Base-by-base conservation (phyloP, 164 flowering plant species). In the Piper betle region DNA sequence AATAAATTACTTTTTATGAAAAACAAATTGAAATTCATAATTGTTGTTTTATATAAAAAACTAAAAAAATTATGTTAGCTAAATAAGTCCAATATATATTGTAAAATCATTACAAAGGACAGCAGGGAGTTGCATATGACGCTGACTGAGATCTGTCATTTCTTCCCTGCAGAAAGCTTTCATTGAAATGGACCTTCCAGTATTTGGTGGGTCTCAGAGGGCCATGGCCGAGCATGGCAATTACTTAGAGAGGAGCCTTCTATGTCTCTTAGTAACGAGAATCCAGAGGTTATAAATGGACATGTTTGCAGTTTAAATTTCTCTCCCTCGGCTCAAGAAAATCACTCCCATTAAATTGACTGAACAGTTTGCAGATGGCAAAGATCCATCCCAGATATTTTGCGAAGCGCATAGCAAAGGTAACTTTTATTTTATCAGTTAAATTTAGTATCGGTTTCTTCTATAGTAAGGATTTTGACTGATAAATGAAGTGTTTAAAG, bases 401-500 rank as follows among this genome's bases (percentile, higher is more conserved):
- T 74, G 75, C 96, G 10, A 89, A 83, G 75, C 79, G 89, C 77
- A 68, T 89, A 72, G 73, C 84, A 53, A 84, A 86, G 96, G 96
- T 89, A 69, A 67, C 57, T 57, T 48, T 37, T 60, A 33, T 38
- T 50, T 53, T 7, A 52, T 43, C 12, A 8, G 2, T 43, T 7
- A 10, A 43, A 2, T 15, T 43, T 1, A 43, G 12, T 43, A 43
- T 43, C 12, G 8, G 50, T 43, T 43, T 10, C 8, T 43, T 43
- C 10, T 43, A 43, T 43, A 10, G 8, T 7, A 43, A 15, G 50
- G 12, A 3, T 2, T 43, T 43, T 43, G 8, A 43, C 50, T 43
- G 8, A 3, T 43, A 7, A 43, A 15, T 15, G 12, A 7, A 43
- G 8, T 43, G 12, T 43, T 43, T 15, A 3, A 43, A 3, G 50